Evolutionary conservation across 805 yeast species (phyloP).

Genomic region (Komagataella phaffii): DNA sequence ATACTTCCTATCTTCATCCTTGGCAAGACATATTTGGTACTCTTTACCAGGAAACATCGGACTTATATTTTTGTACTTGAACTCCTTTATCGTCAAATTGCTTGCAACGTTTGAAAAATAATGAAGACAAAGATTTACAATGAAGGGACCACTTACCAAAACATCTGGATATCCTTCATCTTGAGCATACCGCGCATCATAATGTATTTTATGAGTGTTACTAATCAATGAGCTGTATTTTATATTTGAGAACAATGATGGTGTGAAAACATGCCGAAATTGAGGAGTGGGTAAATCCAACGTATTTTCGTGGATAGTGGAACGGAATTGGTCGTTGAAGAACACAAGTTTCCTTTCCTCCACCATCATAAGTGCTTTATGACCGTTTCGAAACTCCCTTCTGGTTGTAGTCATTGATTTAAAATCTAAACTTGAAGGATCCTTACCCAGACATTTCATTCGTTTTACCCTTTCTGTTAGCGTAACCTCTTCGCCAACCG

Average conservation of each 20-base stretch:
- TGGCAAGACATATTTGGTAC: conserved; percentile 13
- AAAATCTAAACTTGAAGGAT: conserved; percentile 2
- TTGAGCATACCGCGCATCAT: conserved; percentile 41
- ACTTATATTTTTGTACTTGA: conserved; percentile 33
- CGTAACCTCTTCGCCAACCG: conserved; percentile 21
- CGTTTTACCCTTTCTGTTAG: conserved; percentile 42
- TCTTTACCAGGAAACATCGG: conserved; percentile 34
- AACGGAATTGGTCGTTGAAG: conserved; percentile 3
- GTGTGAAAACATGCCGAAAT: conserved; percentile 15
- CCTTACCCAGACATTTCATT: conserved; percentile 19
- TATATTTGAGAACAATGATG: conserved; percentile 31
- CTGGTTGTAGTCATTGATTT: conserved; percentile 4
- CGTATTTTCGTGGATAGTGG: background rate
- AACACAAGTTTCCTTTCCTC: background rate
- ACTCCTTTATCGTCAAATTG: conserved; percentile 10
- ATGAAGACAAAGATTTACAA: conserved; percentile 44
- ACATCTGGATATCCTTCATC: conserved; percentile 48
- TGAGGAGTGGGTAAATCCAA: conserved; percentile 8
- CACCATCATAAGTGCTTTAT: background rate
- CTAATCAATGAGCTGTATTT: conserved; percentile 66
- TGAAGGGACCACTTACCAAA: conserved; percentile 74
- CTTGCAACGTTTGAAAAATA: conserved; percentile 24
- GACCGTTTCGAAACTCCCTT: conserved; percentile 1
- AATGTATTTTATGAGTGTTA: conserved; percentile 80
- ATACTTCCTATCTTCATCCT: conserved; percentile 3